These are phyloP conservation scores for Primulina eburnea DNA, from an alignment of 257 asterid species.

Conservation along the genomic window DNA sequence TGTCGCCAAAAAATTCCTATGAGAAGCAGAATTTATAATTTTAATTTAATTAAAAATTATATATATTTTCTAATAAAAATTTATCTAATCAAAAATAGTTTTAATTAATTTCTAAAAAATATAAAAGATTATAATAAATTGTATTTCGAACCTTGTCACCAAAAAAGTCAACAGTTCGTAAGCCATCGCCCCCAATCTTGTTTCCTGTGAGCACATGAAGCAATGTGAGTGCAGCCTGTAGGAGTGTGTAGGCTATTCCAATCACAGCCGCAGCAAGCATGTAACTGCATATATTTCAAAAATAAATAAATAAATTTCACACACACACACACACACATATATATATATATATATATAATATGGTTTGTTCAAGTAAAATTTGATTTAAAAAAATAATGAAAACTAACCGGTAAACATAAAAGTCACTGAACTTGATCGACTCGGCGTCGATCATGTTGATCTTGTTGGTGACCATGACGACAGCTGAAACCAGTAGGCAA, in stretches of 20 bases:
- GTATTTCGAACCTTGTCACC: conserved; percentile 31
- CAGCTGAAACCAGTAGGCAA: conserved; percentile 29
- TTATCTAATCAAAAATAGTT: no score
- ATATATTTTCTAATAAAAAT: no score
- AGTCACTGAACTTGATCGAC: conserved; percentile 28
- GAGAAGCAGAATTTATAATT: no score
- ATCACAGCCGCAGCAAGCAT: conserved; percentile 25
- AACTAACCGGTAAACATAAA: conserved; percentile 32
- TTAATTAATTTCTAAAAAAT: no score
- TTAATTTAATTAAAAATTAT: no score
- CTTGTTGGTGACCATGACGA: conserved; percentile 33
- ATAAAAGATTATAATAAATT: no score
- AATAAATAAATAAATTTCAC: no score
- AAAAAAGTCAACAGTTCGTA: conserved; percentile 30
- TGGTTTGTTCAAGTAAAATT: no score
- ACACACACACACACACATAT: no score
- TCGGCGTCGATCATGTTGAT: neutral
- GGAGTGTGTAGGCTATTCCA: conserved; percentile 35
- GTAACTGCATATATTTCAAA: conserved; percentile 25
- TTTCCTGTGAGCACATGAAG: conserved; percentile 31
- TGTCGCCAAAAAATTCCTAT: no score
- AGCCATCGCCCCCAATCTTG: conserved; percentile 30
- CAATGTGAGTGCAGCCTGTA: conserved; percentile 34
- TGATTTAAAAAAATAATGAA: no score
- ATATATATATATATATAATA: no score